Percentiles rank a stretch among this genome's conserved stretches.
Evolutionary conservation across 2,329 filamentous ascomycete genomes (phyloP).

Genomic region (Venturia pyrina): DNA sequence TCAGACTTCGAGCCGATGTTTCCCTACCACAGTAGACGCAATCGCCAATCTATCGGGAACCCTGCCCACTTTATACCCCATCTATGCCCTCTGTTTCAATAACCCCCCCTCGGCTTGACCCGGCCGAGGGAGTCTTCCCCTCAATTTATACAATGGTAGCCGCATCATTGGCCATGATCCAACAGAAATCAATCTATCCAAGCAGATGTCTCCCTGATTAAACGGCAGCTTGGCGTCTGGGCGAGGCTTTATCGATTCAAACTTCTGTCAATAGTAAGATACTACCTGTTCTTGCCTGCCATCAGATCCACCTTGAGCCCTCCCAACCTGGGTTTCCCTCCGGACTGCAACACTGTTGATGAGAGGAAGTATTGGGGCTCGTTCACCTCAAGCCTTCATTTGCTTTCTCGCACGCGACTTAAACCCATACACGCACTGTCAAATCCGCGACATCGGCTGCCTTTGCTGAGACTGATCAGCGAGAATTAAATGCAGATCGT

Average conservation of each 20-base stretch:
- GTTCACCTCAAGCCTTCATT: background rate
- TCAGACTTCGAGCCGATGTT: background rate
- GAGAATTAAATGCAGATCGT: no score
- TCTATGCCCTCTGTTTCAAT: background rate
- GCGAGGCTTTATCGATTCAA: background rate
- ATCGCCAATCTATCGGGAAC: background rate
- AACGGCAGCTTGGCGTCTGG: background rate
- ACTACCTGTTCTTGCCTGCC: no score
- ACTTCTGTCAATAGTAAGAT: no score
- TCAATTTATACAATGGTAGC: background rate
- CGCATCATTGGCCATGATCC: background rate
- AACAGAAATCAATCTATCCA: background rate
- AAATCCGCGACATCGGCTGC: background rate
- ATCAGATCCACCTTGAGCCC: background rate
- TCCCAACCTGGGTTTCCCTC: background rate
- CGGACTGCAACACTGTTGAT: background rate
- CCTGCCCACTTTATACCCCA: background rate
- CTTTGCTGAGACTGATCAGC: background rate
- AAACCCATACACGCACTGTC: background rate
- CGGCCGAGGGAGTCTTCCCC: background rate
- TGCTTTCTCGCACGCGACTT: no score
- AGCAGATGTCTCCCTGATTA: background rate
- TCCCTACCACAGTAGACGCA: background rate
- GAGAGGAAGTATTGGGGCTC: background rate
- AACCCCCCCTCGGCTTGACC: background rate